Evolutionary conservation across 192 early-diverging fungal species (phyloP).

Genomic region (Dissophora ornata): DNA sequence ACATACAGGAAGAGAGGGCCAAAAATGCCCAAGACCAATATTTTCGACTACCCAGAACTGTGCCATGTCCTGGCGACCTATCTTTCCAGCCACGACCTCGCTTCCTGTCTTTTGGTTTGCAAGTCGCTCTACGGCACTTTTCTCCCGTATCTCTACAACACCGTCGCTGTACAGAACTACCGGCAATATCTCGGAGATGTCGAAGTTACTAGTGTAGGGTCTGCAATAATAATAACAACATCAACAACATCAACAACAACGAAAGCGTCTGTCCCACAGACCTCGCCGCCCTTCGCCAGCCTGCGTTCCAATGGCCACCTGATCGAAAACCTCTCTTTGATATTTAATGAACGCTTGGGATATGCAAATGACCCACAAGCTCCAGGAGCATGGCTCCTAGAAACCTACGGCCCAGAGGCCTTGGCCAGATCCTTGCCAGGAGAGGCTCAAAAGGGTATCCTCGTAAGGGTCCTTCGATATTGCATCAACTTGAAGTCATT

Average conservation of each 20-base stretch:
- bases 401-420: too few species aligned
- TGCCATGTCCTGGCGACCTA: neutral
- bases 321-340: neutral
- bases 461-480: neutral
- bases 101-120: conserved; percentile 8
- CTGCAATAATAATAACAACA: too few species aligned
- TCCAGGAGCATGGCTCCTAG: too few species aligned
- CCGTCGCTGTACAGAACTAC: neutral
- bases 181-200: neutral
- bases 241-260: neutral
- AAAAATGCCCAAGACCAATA: neutral
- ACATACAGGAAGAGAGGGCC: too few species aligned
- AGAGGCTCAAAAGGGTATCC: too few species aligned
- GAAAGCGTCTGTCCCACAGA: neutral
- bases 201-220: neutral
- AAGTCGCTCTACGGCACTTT: neutral
- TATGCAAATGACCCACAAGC: too few species aligned
- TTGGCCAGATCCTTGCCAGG: too few species aligned
- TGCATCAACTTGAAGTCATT: neutral
- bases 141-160: neutral
- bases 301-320: neutral
- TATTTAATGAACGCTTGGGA: neutral
- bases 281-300: neutral
- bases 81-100: neutral
- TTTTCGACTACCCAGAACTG: conserved; percentile 10